These are phyloP conservation scores for Clavispora asparagi DNA, from an alignment of 805 yeast species.

Conservation along the genomic window DNA sequence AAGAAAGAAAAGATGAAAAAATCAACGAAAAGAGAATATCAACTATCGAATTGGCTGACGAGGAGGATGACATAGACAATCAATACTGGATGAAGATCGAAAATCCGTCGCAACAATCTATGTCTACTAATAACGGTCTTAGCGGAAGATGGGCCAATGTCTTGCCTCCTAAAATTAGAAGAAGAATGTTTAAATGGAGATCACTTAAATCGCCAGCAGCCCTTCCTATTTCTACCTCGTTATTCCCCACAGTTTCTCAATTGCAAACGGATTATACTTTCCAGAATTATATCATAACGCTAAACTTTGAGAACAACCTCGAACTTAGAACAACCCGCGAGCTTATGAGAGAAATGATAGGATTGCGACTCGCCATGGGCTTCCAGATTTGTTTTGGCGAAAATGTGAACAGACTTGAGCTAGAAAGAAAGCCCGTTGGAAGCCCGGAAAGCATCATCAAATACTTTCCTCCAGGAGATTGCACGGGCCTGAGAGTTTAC, in stretches of 20 bases:
- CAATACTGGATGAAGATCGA: constrained; percentile 31
- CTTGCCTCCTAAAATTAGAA: constrained; percentile 65
- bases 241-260: constrained; percentile 68
- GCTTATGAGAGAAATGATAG: constrained; percentile 81
- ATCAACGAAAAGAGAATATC: constrained; percentile 6
- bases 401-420: constrained; percentile 60
- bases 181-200: constrained; percentile 81
- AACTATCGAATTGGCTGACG: constrained; percentile 7
- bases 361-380: constrained; percentile 75
- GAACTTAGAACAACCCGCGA: constrained; percentile 49
- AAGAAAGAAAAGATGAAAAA: background rate
- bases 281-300: constrained; percentile 74
- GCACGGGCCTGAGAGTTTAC: constrained; percentile 61
- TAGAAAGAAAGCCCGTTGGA: constrained; percentile 48
- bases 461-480: constrained; percentile 44
- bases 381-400: constrained; percentile 85
- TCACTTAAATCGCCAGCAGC: constrained; percentile 93
- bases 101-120: constrained; percentile 73
- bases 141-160: constrained; percentile 86
- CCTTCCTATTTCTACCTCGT: constrained; percentile 72
- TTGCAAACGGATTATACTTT: constrained; percentile 70
- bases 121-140: constrained; percentile 48
- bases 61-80: constrained; percentile 10
- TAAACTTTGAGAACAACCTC: constrained; percentile 54
- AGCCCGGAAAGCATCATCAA: constrained; percentile 51